Percentiles rank a stretch among this genome's conserved stretches.
Conservation (phyloP, 139 green algal genomes). For the Chlorella vulgaris region DNA sequence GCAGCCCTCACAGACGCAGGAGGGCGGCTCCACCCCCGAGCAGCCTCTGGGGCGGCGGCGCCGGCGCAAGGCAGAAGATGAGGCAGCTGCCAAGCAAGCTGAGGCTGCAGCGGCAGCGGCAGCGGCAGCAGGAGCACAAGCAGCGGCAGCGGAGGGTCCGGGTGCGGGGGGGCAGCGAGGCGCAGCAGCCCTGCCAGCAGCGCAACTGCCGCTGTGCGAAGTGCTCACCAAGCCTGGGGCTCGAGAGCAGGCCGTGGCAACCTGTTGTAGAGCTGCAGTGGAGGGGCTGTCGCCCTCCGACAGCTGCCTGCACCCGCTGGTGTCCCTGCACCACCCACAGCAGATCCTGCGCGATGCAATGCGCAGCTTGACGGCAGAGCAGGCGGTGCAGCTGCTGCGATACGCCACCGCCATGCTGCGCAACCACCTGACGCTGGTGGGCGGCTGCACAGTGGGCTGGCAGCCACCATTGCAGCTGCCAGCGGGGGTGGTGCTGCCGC, state of each 20-base stretch:
- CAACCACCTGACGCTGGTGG: conserved; percentile 15
- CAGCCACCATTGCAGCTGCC: background rate
- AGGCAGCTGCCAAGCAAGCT: background rate
- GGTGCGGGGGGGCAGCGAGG: too few species aligned
- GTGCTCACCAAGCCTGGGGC: background rate
- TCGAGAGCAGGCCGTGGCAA: conserved; percentile 3
- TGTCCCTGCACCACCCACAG: background rate
- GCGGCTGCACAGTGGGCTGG: background rate
- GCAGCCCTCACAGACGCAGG: conserved; percentile 7
- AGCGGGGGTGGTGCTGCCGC: background rate
- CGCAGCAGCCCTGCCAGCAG: too few species aligned
- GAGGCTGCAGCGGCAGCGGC: background rate
- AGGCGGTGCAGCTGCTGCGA: conserved; percentile 31
- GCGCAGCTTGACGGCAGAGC: background rate
- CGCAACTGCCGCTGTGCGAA: too few species aligned
- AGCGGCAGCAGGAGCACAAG: background rate
- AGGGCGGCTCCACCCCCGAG: background rate
- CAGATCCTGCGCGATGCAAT: conserved; percentile 18
- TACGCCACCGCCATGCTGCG: conserved; percentile 31
- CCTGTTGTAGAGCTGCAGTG: conserved; percentile 18
- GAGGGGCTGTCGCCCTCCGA: conserved; percentile 13
- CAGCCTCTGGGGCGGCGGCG: conserved; percentile 9
- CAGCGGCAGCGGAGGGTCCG: background rate
- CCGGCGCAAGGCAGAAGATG: background rate
- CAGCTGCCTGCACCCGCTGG: conserved; percentile 30